Evolutionary conservation across 495 filamentous ascomycete species (phyloP), one percentile per base, ranked within the genome.

Genomic region (Neurospora sp.): DNA sequence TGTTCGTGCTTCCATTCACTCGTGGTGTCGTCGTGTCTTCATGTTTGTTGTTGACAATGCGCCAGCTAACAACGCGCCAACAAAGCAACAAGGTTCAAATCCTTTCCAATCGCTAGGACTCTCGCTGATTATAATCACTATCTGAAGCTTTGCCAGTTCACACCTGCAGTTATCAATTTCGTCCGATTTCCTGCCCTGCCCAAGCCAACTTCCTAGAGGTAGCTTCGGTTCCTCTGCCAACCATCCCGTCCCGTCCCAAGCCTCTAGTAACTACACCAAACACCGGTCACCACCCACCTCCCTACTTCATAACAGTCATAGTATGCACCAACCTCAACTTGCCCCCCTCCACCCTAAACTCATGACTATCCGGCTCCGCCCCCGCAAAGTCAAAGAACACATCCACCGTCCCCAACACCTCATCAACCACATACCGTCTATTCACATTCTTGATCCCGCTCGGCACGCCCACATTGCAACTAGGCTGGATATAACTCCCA

Each of bases 361-460:
- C 76, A 68, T 84, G 81, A 35, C 75, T 80, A 41, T 81, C 82
- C 27, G 79, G 73, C 53, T 80, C 75, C 9, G 73, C 79, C 27
- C 53, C 53, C 39, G 76, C 80, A 72, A 83, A 83, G 27, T 74
- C 72, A 69, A 82, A 79, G 73, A 82, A 83, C 69, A 83, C 81
- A 75, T 82, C 81, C 3, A 86, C 78, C 0, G 79, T 77, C 0
- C 84, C 84, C n/a, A 84, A 61, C 70, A 80, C 81, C 72, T 84
- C 84, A 69, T 85, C 84, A 69, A 86, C 78, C 3, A 78, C 76
- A 44, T 76, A 78, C 38, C 75, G 9, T 22, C 72, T 27, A 70
- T 73, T 75, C 44, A 77, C 72, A 1, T 42, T 75, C 74, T 44
- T 77, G n/a, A 77, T 44, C 8, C 75, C 83, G 59, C 74, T 82